Conservation (phyloP, 2,329 filamentous ascomycete genomes). For the Ophiostoma quercus region DNA sequence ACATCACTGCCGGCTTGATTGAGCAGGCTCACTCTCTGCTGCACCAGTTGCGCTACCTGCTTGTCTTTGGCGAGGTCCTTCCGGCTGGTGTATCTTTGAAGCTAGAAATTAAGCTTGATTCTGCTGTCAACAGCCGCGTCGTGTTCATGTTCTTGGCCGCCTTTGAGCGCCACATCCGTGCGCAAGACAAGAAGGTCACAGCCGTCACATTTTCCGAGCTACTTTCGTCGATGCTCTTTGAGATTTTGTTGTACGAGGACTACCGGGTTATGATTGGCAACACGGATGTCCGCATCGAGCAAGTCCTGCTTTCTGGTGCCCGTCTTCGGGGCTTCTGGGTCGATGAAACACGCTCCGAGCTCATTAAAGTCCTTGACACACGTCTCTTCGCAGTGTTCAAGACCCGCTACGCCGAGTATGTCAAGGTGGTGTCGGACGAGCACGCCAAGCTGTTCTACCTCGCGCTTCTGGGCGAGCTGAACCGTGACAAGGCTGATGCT, state of each 20-base stretch:
- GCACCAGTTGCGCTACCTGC: conserved; percentile 46
- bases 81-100: conserved; percentile 35
- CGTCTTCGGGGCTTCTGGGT: conserved; percentile 37
- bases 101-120: conserved; percentile 35
- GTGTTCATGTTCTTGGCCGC: conserved; percentile 44
- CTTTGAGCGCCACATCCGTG: conserved; percentile 40
- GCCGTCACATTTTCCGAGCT: conserved; percentile 40
- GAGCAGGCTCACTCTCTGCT: conserved; percentile 41
- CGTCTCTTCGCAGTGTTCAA: conserved; percentile 39
- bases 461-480: conserved; percentile 39
- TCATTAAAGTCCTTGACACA: conserved; percentile 36
- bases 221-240: conserved; percentile 37
- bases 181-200: conserved; percentile 32
- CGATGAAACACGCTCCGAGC: conserved; percentile 30
- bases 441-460: conserved; percentile 39
- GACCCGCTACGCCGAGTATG: conserved; percentile 32
- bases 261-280: conserved; percentile 32
- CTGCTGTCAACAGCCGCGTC: conserved; percentile 27
- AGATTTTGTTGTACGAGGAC: conserved; percentile 39
- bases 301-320: conserved; percentile 37
- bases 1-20: conserved; percentile 39
- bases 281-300: conserved; percentile 31
- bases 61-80: conserved; percentile 43
- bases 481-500: conserved; percentile 32
- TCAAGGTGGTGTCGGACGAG: conserved; percentile 31